Percentiles rank a stretch among this genome's conserved stretches.
These are phyloP conservation scores for Corchorus capsularis DNA, from an alignment of 345 rosid genomes.

Conservation along the genomic window DNA sequence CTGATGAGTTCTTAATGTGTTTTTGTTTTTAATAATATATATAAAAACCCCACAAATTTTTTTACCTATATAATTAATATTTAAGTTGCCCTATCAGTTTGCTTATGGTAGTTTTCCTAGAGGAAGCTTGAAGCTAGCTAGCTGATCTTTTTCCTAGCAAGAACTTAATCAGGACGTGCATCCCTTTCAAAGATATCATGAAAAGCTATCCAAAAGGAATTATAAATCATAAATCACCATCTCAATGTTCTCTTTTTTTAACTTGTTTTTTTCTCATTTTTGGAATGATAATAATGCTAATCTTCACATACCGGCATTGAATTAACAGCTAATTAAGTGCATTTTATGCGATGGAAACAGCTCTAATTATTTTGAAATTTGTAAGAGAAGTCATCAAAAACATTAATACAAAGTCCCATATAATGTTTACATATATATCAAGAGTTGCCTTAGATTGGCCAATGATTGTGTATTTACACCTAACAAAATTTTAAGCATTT, in stretches of 20 bases:
- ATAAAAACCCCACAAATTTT: not conserved
- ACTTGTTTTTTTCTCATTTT: not conserved
- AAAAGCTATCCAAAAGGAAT: constrained; percentile 9
- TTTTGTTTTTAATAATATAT: not conserved
- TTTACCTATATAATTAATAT: not conserved
- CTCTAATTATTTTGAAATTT: not conserved
- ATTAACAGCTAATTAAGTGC: constrained; percentile 7
- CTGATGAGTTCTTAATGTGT: not conserved
- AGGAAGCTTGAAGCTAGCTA: not conserved
- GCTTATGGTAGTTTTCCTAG: not conserved
- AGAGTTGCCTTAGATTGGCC: constrained; percentile 2
- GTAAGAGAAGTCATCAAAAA: constrained; percentile 7
- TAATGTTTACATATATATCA: not conserved
- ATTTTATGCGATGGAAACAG: constrained; percentile 8
- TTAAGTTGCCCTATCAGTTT: not conserved
- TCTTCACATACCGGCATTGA: not conserved
- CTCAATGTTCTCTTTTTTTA: not conserved
- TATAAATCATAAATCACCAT: constrained; percentile 2
- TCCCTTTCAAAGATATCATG: constrained; percentile 2
- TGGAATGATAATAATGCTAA: not conserved
- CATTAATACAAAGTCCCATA: not conserved
- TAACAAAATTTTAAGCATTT: constrained; percentile 7
- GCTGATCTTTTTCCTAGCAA: not conserved
- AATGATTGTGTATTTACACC: constrained; percentile 9
- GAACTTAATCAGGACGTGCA: not conserved